Evolutionary conservation across 371 early-diverging fungal genomes (phyloP).

Genomic region (Mortierella sp.): DNA sequence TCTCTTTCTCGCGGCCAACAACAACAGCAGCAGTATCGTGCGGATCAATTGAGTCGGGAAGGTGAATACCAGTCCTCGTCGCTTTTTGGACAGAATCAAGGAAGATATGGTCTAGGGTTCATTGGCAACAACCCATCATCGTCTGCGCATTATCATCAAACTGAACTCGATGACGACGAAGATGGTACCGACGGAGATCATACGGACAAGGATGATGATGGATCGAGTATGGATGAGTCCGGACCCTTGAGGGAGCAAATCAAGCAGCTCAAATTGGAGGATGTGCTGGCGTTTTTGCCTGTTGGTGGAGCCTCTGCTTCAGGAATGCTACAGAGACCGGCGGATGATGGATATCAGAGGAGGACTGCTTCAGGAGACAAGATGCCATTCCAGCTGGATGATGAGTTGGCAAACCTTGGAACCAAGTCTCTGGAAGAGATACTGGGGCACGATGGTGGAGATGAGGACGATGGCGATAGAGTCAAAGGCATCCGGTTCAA

Average conservation of each 20-base stretch:
- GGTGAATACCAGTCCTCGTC: conserved; percentile 23
- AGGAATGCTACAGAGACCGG: conserved; percentile 20
- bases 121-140: not conserved
- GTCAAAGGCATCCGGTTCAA: conserved; percentile 39
- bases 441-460: conserved; percentile 39
- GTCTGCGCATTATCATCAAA: not conserved
- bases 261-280: conserved; percentile 51
- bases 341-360: conserved; percentile 24
- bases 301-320: conserved; percentile 36
- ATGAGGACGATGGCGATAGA: conserved; percentile 36
- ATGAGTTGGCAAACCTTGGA: conserved; percentile 46
- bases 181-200: conserved; percentile 21
- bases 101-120: conserved; percentile 34
- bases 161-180: conserved; percentile 18
- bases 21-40: conserved; percentile 14
- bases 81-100: conserved; percentile 11
- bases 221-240: conserved; percentile 51
- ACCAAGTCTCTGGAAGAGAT: conserved; percentile 48
- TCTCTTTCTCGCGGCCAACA: conserved; percentile 38
- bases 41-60: conserved; percentile 12
- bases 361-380: conserved; percentile 36
- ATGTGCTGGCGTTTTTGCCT: conserved; percentile 51
- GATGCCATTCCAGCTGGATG: conserved; percentile 54
- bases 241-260: conserved; percentile 50
- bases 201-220: conserved; percentile 55